Conservation (phyloP, 192 early-diverging fungal species). For the Coemansia asiatica region DNA sequence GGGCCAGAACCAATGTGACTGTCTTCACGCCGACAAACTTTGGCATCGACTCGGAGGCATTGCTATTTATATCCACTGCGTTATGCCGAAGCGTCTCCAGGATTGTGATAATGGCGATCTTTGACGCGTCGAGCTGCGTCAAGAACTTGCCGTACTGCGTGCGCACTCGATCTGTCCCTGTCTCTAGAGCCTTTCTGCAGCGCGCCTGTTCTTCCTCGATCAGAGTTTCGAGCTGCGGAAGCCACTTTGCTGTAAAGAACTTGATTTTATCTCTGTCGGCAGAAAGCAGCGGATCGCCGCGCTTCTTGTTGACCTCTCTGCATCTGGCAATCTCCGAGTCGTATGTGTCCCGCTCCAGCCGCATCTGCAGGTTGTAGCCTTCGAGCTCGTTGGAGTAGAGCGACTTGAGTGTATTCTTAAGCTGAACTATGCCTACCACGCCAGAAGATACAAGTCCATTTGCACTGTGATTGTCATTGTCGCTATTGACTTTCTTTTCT, state of each 20-base stretch:
- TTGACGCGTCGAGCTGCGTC: constrained; percentile 59
- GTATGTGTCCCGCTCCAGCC: constrained; percentile 80
- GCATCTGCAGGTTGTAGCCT: constrained; percentile 72
- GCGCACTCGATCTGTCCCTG: constrained; percentile 20
- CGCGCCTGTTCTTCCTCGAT: constrained; percentile 70
- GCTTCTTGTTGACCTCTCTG: constrained; percentile 58
- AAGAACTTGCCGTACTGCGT: constrained; percentile 38
- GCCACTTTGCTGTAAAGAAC: constrained; percentile 71
- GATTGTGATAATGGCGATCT: constrained; percentile 82
- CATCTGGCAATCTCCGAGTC: constrained; percentile 70
- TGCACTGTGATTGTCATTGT: constrained; percentile 26
- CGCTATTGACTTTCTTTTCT: constrained; percentile 16
- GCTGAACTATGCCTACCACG: constrained; percentile 73
- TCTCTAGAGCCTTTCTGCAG: constrained; percentile 27
- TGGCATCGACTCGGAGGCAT: constrained; percentile 33
- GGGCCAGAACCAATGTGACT: constrained; percentile 44
- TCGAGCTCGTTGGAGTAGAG: constrained; percentile 57
- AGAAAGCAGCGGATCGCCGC: constrained; percentile 59
- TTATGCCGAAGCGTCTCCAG: constrained; percentile 72
- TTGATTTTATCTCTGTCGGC: constrained; percentile 59
- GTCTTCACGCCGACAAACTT: constrained; percentile 62
- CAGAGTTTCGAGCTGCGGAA: constrained; percentile 63
- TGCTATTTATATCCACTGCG: constrained; percentile 34
- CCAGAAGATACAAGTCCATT: constrained; percentile 54
- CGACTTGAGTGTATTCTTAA: constrained; percentile 68